Evolutionary conservation across 495 filamentous ascomycete genomes (phyloP), one percentile per base, ranked within the genome.

Genomic region (Rhizodiscina lignyota): DNA sequence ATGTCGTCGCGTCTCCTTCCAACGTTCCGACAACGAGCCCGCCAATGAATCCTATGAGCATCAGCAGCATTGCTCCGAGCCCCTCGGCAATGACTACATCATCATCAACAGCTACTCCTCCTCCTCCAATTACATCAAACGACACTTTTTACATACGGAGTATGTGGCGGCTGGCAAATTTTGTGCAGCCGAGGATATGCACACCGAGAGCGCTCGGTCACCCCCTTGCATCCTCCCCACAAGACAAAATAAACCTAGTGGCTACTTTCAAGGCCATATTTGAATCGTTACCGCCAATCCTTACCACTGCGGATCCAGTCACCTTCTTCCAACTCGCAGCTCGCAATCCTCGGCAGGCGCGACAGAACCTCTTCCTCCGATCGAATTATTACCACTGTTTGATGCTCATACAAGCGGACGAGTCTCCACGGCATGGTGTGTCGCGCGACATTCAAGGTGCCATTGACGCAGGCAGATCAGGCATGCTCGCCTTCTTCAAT

Each of bases 371-470:
- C 10, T 81, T 80, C 40, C 53, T 81, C 17, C 71, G 65, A 10
- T 72, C 65, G 40, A 79, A 81, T 37, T 82, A 81, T 49, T 79
- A 66, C 51, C 77, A 83, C 48, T 79, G 77, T 47, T 56, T 83
- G 10, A 81, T 79, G 73, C 58, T 79, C 1, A 59, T 81, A 8
- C 68, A 79, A 37, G 66, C 66, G 1, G 64, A 67, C 26, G 72
- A 71, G 38, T 6, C 24, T 13, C 6, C 13, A 6, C 13, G 8
- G 24, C 24, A 27, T 4, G 70, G 70, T 2, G 67, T 72, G 4
- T 23, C 21, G 11, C 41, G 45, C n/a, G 74, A 79, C 44, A 54
- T 77, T 2, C 53, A 66, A 10, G 70, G 64, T 21, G 72, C 74
- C n/a, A 58, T 82, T 15, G 74, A 81, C 41, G 72, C 77, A 1